A percentile compares a stretch with the other conserved stretches of the same genome.
Conservation (phyloP, 805 yeast species). For the Torulaspora maleeae region DNA sequence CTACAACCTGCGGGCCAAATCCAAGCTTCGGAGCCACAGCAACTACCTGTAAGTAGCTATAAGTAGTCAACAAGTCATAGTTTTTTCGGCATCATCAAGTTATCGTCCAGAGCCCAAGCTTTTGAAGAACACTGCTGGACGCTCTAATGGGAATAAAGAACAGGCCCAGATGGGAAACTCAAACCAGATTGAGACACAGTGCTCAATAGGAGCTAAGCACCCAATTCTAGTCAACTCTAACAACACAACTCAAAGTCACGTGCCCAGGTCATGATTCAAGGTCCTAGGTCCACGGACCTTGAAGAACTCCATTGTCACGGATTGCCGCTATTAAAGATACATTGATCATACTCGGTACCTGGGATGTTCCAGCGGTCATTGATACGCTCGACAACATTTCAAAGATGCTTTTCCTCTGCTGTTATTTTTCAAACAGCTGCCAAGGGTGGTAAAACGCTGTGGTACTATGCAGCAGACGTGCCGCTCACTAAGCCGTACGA, state of each 20-base stretch:
- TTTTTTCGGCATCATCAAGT: neutral
- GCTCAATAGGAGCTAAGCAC: no score
- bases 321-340: neutral
- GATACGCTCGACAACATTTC: neutral
- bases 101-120: no score
- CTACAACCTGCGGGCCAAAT: constrained; percentile 33
- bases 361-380: constrained; percentile 1
- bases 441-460: constrained; percentile 26
- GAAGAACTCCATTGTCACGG: neutral
- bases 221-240: no score
- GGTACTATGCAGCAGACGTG: constrained; percentile 84
- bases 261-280: neutral
- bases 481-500: constrained; percentile 66
- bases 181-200: no score
- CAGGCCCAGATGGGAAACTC: no score
- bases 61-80: neutral
- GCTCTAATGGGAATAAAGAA: no score
- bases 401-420: neutral
- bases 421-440: neutral
- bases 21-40: constrained; percentile 24
- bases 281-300: neutral
- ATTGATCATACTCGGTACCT: neutral
- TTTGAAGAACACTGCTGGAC: no score
- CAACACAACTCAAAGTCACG: neutral
- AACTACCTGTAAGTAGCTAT: neutral